Conservation (phyloP, 306 rosid genomes). For the Vachellia pachyceras region DNA sequence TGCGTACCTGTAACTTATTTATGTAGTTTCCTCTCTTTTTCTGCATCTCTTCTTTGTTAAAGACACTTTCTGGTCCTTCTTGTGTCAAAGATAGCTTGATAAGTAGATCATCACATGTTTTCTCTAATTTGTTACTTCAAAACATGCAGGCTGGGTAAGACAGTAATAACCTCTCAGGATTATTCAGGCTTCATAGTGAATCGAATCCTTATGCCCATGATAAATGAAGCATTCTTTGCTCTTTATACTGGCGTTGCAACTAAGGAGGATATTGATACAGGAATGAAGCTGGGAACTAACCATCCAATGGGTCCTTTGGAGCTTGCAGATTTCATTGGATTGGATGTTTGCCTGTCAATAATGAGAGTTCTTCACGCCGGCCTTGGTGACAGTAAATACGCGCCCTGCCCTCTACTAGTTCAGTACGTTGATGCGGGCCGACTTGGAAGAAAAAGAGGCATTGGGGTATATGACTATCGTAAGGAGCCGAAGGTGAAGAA, state of each 20-base stretch:
- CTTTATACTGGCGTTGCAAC: constrained; percentile 81
- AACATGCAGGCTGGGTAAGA: constrained; percentile 51
- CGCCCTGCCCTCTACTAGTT: constrained; percentile 91
- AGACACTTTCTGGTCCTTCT: background rate
- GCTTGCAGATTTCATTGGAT: constrained; percentile 95
- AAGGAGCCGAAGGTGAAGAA: constrained; percentile 38
- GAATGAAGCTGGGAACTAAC: constrained; percentile 94
- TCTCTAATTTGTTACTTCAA: constrained; percentile 15
- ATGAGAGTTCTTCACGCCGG: constrained; percentile 91
- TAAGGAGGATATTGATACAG: constrained; percentile 85
- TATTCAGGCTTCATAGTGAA: constrained; percentile 88
- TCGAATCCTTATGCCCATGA: constrained; percentile 90
- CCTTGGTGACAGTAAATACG: constrained; percentile 79
- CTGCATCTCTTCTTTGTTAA: background rate
- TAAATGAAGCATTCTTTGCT: constrained; percentile 83
- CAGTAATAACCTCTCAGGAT: constrained; percentile 67
- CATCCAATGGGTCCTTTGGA: constrained; percentile 98
- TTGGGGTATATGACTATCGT: constrained; percentile 79
- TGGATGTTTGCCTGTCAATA: constrained; percentile 91
- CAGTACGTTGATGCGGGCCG: constrained; percentile 86
- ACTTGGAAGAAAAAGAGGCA: constrained; percentile 81
- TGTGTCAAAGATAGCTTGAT: background rate
- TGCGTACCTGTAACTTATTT: background rate
- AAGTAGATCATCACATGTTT: background rate
- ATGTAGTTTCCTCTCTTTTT: background rate